Evolutionary conservation across 2,329 filamentous ascomycete species (phyloP).

Genomic region (Neonectria sp.): DNA sequence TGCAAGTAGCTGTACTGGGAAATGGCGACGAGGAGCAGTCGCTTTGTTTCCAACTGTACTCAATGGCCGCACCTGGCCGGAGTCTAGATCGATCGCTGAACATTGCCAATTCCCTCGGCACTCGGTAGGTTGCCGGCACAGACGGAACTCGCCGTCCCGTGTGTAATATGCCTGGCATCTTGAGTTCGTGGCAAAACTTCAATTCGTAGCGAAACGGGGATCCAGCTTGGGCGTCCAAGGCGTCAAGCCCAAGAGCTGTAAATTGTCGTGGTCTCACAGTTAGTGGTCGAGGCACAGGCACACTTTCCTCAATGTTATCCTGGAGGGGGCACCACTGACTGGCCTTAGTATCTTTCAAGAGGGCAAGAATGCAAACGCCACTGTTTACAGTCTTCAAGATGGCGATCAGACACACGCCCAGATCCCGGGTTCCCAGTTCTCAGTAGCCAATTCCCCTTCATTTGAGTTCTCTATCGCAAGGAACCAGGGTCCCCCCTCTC

Average conservation of each 20-base stretch:
- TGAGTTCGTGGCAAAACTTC: constrained; percentile 31
- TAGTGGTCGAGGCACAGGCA: constrained; percentile 24
- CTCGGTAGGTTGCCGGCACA: constrained; percentile 10
- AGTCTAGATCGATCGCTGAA: constrained; percentile 21
- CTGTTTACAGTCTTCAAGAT: constrained; percentile 35
- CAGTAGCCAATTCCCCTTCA: constrained; percentile 15
- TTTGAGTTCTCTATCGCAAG: constrained; percentile 20
- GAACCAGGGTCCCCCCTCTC: constrained; percentile 29
- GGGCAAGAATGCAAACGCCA: constrained; percentile 44
- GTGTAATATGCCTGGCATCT: constrained; percentile 14
- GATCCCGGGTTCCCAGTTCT: constrained; percentile 1
- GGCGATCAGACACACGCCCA: constrained; percentile 1
- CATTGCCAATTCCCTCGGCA: background rate
- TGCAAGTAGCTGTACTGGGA: constrained; percentile 11
- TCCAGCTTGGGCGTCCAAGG: constrained; percentile 12
- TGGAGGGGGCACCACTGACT: constrained; percentile 27
- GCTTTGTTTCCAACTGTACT: constrained; percentile 4
- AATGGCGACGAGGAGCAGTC: background rate
- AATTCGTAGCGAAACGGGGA: constrained; percentile 14
- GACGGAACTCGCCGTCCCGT: constrained; percentile 32
- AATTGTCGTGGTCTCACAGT: constrained; percentile 30
- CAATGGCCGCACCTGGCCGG: background rate
- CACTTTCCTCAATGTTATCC: constrained; percentile 27
- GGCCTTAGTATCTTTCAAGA: constrained; percentile 21
- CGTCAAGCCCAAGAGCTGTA: constrained; percentile 27